Base-by-base conservation (phyloP, 352 stramenopile species). In the Peronosclerospora sorghi region DNA sequence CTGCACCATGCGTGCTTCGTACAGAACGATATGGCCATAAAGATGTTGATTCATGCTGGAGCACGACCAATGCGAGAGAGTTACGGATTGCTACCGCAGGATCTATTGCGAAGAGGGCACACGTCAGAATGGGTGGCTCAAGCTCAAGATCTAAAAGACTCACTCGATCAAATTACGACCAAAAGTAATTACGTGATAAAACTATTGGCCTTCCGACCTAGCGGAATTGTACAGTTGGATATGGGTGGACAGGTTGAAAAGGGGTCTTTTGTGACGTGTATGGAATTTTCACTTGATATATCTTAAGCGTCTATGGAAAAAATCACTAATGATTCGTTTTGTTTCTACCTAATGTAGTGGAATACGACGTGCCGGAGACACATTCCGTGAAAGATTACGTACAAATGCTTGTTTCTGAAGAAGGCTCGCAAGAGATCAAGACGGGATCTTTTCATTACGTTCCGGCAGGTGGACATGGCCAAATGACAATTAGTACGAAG, bases 321-420 rank as follows among this genome's bases (percentile, higher is more conserved):
- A 48, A 7, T 42, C n/a, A 29, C 15, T 48, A 30, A 47, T 32
- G 8, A n/a, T 10, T 4, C 12, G 2, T 4, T 35, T 2, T 38
- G 23, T 40, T 29, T 8, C 41, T 5, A 54, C 5, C 50, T 34
- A 9, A 20, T 49, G 24, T 43, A 91, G 77, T 93, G 32, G 78
- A 93, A 24, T 86, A 76, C 40, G 71, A 86, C 28, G 74, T 81
- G 0, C 80, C 80, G 8, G 80, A 82, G 46, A 83, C 64, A 10
- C 80, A 93, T 64, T 93, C 77, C 5, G 44, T 65, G 17, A 90
- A 86, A 45, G 80, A 93, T 47, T 93, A 93, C 50, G 83, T 93
- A 32, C 80, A 93, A 40, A 62, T 93, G 27, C 54, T 92, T 5
- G 79, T 84, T 26, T 87, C 76, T 2, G 52, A 81, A 30, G 72